Conservation (phyloP, 805 yeast species). For the Yamadazyma ubonensis region DNA sequence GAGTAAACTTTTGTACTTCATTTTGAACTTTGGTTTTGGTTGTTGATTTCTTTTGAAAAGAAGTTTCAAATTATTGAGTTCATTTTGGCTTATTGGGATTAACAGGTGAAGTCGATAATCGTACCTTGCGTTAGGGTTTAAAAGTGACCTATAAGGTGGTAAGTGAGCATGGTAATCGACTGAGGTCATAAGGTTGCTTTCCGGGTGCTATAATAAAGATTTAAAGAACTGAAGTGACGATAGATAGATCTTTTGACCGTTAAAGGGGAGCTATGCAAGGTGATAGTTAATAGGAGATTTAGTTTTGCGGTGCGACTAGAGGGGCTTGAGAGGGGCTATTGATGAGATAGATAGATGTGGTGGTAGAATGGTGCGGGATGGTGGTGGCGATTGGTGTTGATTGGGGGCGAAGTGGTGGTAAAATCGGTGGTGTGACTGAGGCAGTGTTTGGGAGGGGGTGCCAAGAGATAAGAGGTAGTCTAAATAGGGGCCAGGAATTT, state of each 20-base stretch:
- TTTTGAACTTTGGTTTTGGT: constrained; percentile 27
- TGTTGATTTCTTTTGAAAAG: constrained; percentile 5
- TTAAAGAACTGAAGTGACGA: too few species aligned
- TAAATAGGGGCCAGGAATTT: too few species aligned
- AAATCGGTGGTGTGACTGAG: too few species aligned
- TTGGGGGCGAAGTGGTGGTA: neutral
- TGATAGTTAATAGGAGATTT: neutral
- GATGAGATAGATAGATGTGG: too few species aligned
- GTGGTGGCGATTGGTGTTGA: too few species aligned
- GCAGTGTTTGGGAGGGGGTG: too few species aligned
- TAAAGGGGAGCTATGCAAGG: too few species aligned
- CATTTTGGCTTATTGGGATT: constrained; percentile 37
- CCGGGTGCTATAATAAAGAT: too few species aligned
- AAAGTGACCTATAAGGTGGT: constrained; percentile 54
- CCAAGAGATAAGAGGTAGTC: too few species aligned
- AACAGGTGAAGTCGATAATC: constrained; percentile 50
- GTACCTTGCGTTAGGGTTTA: constrained; percentile 48
- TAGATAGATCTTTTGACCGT: too few species aligned
- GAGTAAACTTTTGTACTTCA: constrained; percentile 49
- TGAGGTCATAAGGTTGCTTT: neutral
- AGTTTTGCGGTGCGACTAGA: neutral
- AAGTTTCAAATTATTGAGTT: constrained; percentile 20
- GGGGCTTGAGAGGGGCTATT: neutral
- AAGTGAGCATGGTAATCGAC: constrained; percentile 31
- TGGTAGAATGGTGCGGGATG: too few species aligned